A percentile compares a stretch with the other conserved stretches of the same genome.
Evolutionary conservation across 2,329 filamentous ascomycete species (phyloP).

Genomic region (Alternaria metachromatica): DNA sequence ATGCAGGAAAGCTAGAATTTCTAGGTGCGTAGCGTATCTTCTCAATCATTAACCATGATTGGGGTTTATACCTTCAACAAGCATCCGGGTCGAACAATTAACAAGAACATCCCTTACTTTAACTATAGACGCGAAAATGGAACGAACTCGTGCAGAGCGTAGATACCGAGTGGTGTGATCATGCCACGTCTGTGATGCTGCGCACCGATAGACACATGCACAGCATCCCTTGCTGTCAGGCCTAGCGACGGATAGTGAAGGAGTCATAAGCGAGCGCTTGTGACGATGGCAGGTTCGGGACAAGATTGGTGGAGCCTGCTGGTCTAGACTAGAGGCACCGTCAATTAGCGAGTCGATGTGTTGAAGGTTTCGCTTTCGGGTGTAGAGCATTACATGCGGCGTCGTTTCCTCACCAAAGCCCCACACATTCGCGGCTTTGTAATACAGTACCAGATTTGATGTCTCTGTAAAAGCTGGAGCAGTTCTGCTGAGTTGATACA

Average conservation of each 20-base stretch:
- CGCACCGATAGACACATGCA: not conserved
- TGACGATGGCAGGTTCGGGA: not conserved
- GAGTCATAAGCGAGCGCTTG: conserved; percentile 1
- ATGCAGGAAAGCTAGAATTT: too few relatives aligned
- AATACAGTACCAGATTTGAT: not conserved
- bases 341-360: not conserved
- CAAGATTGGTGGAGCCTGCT: not conserved
- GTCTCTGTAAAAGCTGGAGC: too few relatives aligned
- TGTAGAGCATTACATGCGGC: not conserved
- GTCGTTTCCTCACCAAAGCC: not conserved
- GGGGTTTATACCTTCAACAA: not conserved
- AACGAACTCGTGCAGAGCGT: not conserved
- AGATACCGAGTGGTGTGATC: not conserved
- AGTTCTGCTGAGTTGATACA: not conserved
- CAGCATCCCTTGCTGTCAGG: not conserved
- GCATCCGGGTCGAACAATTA: not conserved
- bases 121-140: not conserved
- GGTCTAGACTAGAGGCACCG: conserved; percentile 9
- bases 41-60: not conserved
- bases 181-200: not conserved
- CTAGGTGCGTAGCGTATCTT: not conserved
- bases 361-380: not conserved
- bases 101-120: not conserved
- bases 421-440: not conserved
- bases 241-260: conserved; percentile 9